Conservation (phyloP, 1,284 basidiomycete genomes). For the Naganishia sp. region DNA sequence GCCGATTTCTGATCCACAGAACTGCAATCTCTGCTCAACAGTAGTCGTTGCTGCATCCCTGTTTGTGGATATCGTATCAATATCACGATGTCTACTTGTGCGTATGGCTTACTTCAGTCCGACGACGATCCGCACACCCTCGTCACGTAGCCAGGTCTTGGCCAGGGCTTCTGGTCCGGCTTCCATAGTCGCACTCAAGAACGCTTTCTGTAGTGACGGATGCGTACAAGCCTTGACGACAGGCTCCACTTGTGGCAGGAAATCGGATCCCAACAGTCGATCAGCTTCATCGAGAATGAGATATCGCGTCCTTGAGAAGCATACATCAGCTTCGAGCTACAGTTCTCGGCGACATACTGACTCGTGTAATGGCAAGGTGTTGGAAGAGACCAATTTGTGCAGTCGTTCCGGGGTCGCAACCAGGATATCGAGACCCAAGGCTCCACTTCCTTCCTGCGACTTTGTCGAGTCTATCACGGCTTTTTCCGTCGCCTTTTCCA, state of each 20-base stretch:
- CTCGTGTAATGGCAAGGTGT: slow-evolving; percentile 69
- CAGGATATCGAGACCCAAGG: slow-evolving; percentile 50
- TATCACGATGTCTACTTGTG: neutral
- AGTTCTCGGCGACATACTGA: slow-evolving; percentile 52
- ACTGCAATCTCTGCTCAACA: slow-evolving; percentile 82
- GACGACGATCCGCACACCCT: slow-evolving; percentile 84
- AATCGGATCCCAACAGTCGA: slow-evolving; percentile 83
- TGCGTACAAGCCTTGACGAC: slow-evolving; percentile 80
- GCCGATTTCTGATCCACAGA: slow-evolving; percentile 88
- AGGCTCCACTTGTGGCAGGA: slow-evolving; percentile 84
- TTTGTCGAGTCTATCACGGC: slow-evolving; percentile 50
- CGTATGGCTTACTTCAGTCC: slow-evolving; percentile 73
- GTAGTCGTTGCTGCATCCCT: slow-evolving; percentile 79
- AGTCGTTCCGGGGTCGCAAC: slow-evolving; percentile 54
- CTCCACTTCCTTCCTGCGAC: slow-evolving; percentile 27
- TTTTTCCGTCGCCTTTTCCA: slow-evolving; percentile 71
- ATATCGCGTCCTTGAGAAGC: slow-evolving; percentile 68
- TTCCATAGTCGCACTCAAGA: slow-evolving; percentile 93
- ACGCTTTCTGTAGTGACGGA: slow-evolving; percentile 74
- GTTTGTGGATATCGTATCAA: slow-evolving; percentile 8
- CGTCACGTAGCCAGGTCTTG: slow-evolving; percentile 74
- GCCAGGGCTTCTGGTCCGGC: slow-evolving; percentile 84
- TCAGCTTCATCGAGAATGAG: slow-evolving; percentile 89
- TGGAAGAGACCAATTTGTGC: slow-evolving; percentile 64
- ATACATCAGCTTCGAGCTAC: neutral